phyloP scores from a whole-genome alignment of 768 basidiomycete genomes.

The Amanita exitialis region DNA sequence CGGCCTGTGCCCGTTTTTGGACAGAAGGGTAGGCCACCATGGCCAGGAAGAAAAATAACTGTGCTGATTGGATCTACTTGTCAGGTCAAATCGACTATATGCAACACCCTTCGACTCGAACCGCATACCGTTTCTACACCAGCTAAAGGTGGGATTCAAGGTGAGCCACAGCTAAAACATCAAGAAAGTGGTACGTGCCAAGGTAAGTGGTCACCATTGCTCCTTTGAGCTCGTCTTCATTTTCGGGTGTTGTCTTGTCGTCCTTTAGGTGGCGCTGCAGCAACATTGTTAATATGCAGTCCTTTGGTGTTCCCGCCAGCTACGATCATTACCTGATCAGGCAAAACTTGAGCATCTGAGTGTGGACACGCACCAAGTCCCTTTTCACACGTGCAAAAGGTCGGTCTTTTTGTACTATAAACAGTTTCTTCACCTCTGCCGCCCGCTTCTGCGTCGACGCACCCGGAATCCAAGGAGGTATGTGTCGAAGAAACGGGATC shows the following conservation, averaged over 20 bases:
- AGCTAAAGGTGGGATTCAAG: not conserved
- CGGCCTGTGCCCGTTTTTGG: slow-evolving; percentile 6
- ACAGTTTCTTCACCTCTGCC: not conserved
- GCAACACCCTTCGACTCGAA: not conserved
- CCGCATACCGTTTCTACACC: not conserved
- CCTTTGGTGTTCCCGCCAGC: not conserved
- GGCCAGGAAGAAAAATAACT: slow-evolving; percentile 1
- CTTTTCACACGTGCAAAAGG: not conserved
- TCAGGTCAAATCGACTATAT: not conserved
- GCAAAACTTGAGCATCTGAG: not conserved
- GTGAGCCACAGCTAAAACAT: not conserved
- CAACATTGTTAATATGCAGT: not conserved
- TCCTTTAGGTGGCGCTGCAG: not conserved
- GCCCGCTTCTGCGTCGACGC: slow-evolving; percentile 4
- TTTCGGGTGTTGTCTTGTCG: not conserved
- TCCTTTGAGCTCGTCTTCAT: not conserved
- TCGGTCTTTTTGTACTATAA: not conserved
- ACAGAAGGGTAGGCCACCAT: slow-evolving; percentile 6
- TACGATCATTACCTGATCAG: not conserved
- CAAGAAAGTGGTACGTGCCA: not conserved
- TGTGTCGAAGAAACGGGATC: not conserved
- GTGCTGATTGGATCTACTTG: not conserved
- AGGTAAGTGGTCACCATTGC: not conserved
- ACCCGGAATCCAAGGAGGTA: slow-evolving; percentile 9
- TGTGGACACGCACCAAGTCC: not conserved